These are phyloP conservation scores for Fusarium sp. DNA, from an alignment of 2,329 filamentous ascomycete genomes.

Conservation along the genomic window DNA sequence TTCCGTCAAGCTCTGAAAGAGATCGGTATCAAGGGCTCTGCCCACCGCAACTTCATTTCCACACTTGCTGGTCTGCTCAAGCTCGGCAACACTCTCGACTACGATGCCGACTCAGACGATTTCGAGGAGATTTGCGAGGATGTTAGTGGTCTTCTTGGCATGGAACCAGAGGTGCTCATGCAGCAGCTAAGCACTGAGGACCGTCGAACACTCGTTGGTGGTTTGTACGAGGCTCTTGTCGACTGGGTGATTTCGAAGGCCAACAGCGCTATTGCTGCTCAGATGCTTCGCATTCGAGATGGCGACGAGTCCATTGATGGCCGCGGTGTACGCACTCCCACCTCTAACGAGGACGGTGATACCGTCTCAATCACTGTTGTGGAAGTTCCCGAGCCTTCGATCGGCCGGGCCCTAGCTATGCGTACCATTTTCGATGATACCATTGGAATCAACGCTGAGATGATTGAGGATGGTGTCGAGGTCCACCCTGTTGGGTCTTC, in stretches of 20 bases:
- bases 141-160: conserved; percentile 82
- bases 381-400: conserved; percentile 79
- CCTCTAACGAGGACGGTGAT: conserved; percentile 76
- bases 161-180: conserved; percentile 84
- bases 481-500: conserved; percentile 78
- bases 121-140: conserved; percentile 91
- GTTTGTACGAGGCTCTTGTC: conserved; percentile 90
- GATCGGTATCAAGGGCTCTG: conserved; percentile 90
- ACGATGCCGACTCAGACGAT: conserved; percentile 82
- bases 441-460: conserved; percentile 93
- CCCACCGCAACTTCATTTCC: conserved; percentile 84
- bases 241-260: conserved; percentile 93
- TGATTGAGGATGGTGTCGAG: conserved; percentile 94
- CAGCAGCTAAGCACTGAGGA: conserved; percentile 85
- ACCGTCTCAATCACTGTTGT: conserved; percentile 90
- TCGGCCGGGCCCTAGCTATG: conserved; percentile 89
- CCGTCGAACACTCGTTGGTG: conserved; percentile 80
- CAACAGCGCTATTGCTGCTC: conserved; percentile 81
- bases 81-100: conserved; percentile 88
- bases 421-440: conserved; percentile 91
- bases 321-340: conserved; percentile 68
- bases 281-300: conserved; percentile 73
- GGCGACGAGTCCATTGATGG: conserved; percentile 74
- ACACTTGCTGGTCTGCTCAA: conserved; percentile 87
- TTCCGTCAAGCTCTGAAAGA: conserved; percentile 86